Evolutionary conservation across 2,329 filamentous ascomycete species (phyloP).

Genomic region (Nigrograna mackinnonii): DNA sequence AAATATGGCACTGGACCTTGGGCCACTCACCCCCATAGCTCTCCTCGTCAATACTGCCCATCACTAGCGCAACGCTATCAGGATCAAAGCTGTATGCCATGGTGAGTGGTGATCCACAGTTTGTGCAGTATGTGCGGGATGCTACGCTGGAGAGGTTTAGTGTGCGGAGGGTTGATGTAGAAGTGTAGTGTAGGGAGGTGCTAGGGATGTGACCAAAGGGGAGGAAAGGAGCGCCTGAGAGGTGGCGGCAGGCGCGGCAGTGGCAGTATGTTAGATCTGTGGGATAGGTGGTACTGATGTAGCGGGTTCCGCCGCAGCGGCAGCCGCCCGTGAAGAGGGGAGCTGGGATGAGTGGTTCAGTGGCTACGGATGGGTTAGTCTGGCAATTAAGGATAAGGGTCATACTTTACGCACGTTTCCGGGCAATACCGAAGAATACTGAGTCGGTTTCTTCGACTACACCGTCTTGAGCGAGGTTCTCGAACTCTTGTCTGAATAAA

Average conservation of each 20-base stretch:
- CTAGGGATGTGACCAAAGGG: conserved; percentile 45
- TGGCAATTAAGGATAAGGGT: no score
- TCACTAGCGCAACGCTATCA: conserved; percentile 37
- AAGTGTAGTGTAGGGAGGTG: conserved; percentile 38
- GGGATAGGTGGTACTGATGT: conserved; percentile 42
- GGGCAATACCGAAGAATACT: conserved; percentile 42
- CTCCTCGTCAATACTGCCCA: conserved; percentile 47
- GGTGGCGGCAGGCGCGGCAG: conserved; percentile 53
- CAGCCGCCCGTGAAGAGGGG: conserved; percentile 46
- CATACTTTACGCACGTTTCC: conserved; percentile 26
- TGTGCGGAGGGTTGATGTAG: conserved; percentile 28
- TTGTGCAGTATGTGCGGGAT: conserved; percentile 48
- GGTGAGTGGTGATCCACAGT: conserved; percentile 51
- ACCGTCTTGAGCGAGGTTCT: conserved; percentile 38
- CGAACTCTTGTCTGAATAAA: conserved; percentile 42
- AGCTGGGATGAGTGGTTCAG: no score
- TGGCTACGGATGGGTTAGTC: no score
- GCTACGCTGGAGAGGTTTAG: conserved; percentile 45
- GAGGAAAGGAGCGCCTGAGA: conserved; percentile 51
- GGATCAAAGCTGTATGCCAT: conserved; percentile 45
- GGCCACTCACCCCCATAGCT: conserved; percentile 36
- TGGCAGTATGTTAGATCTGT: conserved; percentile 47
- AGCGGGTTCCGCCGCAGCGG: conserved; percentile 48
- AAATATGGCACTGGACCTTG: conserved; percentile 47
- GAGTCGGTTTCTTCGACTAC: conserved; percentile 43